Evolutionary conservation across 805 yeast genomes (phyloP).

Genomic region (Wickerhamia fluorescens): DNA sequence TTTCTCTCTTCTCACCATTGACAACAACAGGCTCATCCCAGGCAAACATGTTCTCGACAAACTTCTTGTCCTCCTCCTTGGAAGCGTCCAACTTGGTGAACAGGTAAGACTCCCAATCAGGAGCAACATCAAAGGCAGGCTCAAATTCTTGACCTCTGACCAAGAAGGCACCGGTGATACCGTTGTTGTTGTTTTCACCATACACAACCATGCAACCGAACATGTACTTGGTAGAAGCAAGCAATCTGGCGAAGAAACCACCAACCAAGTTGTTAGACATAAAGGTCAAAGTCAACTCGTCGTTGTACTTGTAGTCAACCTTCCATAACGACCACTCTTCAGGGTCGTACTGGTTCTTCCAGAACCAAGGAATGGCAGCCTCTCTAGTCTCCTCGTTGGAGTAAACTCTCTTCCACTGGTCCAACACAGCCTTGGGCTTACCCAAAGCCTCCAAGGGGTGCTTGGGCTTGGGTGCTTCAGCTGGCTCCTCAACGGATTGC

Average conservation of each 20-base stretch:
- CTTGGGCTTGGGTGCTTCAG: conserved; percentile 68
- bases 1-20: conserved; percentile 76
- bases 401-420: conserved; percentile 95
- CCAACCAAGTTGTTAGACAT: conserved; percentile 98
- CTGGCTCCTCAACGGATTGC: conserved; percentile 33
- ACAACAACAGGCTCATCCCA: conserved; percentile 92
- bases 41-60: conserved; percentile 89
- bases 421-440: conserved; percentile 60
- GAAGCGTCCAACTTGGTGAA: conserved; percentile 79
- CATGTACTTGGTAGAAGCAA: conserved; percentile 87
- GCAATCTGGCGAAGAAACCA: conserved; percentile 94
- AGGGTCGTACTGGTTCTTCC: conserved; percentile 83
- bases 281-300: conserved; percentile 92
- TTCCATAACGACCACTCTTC: conserved; percentile 92
- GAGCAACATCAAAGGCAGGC: conserved; percentile 97
- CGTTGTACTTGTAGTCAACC: conserved; percentile 96
- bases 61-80: conserved; percentile 68
- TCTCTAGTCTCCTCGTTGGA: conserved; percentile 96
- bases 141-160: conserved; percentile 88
- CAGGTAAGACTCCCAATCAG: conserved; percentile 95
- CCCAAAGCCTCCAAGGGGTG: conserved; percentile 89
- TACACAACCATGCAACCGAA: conserved; percentile 92
- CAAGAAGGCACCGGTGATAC: conserved; percentile 90
- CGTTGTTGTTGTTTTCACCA: conserved; percentile 98
- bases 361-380: conserved; percentile 95